A percentile compares a stretch with the other conserved stretches of the same genome.
Conservation (phyloP, 2,329 filamentous ascomycete species). For the Pseudogymnoascus sp. region DNA sequence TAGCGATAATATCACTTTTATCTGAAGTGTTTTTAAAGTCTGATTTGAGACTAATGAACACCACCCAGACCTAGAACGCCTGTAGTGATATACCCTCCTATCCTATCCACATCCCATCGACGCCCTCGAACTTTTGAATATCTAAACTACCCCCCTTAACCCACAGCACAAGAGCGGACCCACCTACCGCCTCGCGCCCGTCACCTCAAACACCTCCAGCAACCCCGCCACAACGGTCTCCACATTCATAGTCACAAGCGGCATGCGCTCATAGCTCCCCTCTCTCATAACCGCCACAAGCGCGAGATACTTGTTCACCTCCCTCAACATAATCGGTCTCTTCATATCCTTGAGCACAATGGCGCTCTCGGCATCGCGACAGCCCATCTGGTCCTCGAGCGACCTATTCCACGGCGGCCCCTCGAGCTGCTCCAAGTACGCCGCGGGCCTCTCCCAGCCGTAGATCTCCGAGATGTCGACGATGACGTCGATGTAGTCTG, state of each 20-base stretch:
- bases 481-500: conserved; percentile 96
- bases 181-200: conserved; percentile 41
- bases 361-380: conserved; percentile 57
- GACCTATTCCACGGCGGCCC: conserved; percentile 52
- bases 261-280: conserved; percentile 75
- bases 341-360: conserved; percentile 58
- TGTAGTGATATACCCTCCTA: background rate
- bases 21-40: background rate
- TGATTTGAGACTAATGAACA: background rate
- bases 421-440: conserved; percentile 48
- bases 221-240: conserved; percentile 72
- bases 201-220: conserved; percentile 69
- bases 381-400: conserved; percentile 58
- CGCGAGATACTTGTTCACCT: conserved; percentile 67
- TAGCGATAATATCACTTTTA: background rate
- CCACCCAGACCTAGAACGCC: background rate
- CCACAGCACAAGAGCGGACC: background rate
- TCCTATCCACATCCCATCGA: background rate
- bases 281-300: conserved; percentile 83
- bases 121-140: background rate
- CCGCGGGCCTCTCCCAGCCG: conserved; percentile 58
- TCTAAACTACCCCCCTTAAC: background rate
- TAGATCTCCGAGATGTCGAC: conserved; percentile 96
- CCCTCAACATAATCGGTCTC: conserved; percentile 57
- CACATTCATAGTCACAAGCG: conserved; percentile 79